These are phyloP conservation scores for Calendula officinalis DNA, from an alignment of 129 eudicot species.

Conservation along the genomic window DNA sequence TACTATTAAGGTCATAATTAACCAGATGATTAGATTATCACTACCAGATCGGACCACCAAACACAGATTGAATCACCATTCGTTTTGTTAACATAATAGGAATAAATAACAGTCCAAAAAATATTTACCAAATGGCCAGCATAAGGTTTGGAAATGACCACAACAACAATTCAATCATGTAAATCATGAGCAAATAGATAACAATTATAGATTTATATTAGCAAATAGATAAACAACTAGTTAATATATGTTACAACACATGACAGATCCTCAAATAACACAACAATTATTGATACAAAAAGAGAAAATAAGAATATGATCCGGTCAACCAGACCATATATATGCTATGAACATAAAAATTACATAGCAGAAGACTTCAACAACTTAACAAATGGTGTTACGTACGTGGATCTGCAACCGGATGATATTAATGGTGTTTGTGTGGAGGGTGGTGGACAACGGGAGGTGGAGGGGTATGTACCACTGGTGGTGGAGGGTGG, in stretches of 20 bases:
- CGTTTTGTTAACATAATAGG: too few relatives aligned
- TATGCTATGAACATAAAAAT: constrained; percentile 18
- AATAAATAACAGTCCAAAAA: too few relatives aligned
- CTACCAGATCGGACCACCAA: too few relatives aligned
- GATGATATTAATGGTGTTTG: constrained; percentile 14
- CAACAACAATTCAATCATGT: neutral
- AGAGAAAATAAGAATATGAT: constrained; percentile 11
- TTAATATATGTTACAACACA: neutral
- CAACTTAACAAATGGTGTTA: constrained; percentile 16
- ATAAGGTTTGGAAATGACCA: too few relatives aligned
- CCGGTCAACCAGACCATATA: constrained; percentile 5
- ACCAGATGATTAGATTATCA: too few relatives aligned
- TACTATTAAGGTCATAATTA: too few relatives aligned
- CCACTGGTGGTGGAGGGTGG: constrained; percentile 28
- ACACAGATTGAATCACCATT: too few relatives aligned
- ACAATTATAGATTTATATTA: neutral
- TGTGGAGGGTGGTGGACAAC: constrained; percentile 28
- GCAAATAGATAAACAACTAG: neutral
- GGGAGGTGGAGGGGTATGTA: constrained; percentile 28
- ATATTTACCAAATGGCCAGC: too few relatives aligned
- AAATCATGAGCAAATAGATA: neutral
- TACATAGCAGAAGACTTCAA: constrained; percentile 9
- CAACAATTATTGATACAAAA: constrained; percentile 19
- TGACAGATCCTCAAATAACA: constrained; percentile 20
- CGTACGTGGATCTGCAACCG: neutral